Conservation (phyloP, 768 basidiomycete species). For the Galerina sulciceps region DNA sequence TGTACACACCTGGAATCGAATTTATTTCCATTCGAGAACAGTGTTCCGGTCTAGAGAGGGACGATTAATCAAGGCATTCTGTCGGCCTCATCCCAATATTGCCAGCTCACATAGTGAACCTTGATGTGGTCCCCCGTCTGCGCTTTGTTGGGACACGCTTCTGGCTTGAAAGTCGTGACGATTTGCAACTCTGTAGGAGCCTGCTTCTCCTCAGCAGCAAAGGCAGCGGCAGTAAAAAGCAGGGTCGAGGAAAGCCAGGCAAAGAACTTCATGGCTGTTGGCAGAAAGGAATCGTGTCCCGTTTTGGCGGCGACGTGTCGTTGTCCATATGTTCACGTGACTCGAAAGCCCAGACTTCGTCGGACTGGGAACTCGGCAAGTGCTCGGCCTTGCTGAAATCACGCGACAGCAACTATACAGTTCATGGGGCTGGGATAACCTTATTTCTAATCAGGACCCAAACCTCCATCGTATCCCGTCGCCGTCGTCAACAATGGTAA, state of each 20-base stretch:
- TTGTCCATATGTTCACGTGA: not conserved
- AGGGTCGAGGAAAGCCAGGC: conserved; percentile 50
- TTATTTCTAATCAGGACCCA: conserved; percentile 33
- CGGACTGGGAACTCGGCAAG: not conserved
- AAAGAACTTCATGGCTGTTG: conserved; percentile 52
- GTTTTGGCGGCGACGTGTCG: not conserved
- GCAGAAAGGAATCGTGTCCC: not conserved
- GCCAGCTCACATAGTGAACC: conserved; percentile 74
- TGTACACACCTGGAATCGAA: conserved; percentile 83
- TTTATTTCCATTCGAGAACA: conserved; percentile 76
- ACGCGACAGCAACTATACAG: conserved; percentile 38
- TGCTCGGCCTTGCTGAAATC: not conserved
- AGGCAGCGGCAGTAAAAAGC: conserved; percentile 50
- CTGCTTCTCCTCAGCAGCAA: conserved; percentile 31
- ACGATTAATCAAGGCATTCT: not conserved
- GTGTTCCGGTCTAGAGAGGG: conserved; percentile 69
- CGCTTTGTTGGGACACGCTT: conserved; percentile 58
- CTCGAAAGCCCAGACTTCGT: not conserved
- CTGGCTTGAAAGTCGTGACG: conserved; percentile 63
- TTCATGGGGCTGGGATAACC: conserved; percentile 31
- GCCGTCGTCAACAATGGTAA: conserved; percentile 55
- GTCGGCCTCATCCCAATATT: not conserved
- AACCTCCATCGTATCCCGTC: conserved; percentile 29
- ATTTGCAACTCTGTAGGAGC: conserved; percentile 61
- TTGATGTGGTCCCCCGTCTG: conserved; percentile 64